phyloP scores from a whole-genome alignment of 2,329 filamentous ascomycete genomes.

The Torrubiellomyces zombiae region DNA sequence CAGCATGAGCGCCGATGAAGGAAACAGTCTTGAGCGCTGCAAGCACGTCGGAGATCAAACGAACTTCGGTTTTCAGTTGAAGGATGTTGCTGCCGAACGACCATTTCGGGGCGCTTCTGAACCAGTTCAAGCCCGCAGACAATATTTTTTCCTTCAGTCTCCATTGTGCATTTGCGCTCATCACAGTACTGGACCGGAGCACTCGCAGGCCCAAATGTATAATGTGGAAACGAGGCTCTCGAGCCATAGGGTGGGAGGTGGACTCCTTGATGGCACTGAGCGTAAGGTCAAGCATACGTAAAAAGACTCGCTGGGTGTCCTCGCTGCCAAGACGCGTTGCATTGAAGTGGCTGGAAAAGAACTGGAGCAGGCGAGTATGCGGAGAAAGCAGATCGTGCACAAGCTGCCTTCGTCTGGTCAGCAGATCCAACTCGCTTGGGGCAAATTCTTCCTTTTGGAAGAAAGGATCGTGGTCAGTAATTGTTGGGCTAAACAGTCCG shows the following conservation, averaged over 20 bases:
- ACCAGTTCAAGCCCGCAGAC: slow-evolving; percentile 80
- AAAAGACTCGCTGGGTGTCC: slow-evolving; percentile 67
- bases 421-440: slow-evolving; percentile 62
- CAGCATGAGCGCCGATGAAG: slow-evolving; percentile 35
- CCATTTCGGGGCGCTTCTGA: slow-evolving; percentile 68
- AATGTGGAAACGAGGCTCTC: slow-evolving; percentile 84
- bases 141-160: slow-evolving; percentile 78
- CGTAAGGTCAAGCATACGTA: slow-evolving; percentile 65
- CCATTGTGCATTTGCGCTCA: slow-evolving; percentile 51
- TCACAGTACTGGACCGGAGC: slow-evolving; percentile 53
- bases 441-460: slow-evolving; percentile 84
- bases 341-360: slow-evolving; percentile 88
- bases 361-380: slow-evolving; percentile 71
- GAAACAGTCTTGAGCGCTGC: slow-evolving; percentile 47
- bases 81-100: slow-evolving; percentile 89
- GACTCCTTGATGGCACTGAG: slow-evolving; percentile 56
- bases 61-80: slow-evolving; percentile 84
- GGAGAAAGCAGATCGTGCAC: slow-evolving; percentile 75
- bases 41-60: slow-evolving; percentile 61
- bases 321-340: slow-evolving; percentile 73
- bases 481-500: slow-evolving; percentile 62
- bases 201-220: slow-evolving; percentile 69
- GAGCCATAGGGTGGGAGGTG: slow-evolving; percentile 65
- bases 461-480: slow-evolving; percentile 74
- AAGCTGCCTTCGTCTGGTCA: slow-evolving; percentile 59